A percentile compares a stretch with the other conserved stretches of the same genome.
Evolutionary conservation across 805 yeast genomes (phyloP).

Genomic region (Yueomyces sinensis): DNA sequence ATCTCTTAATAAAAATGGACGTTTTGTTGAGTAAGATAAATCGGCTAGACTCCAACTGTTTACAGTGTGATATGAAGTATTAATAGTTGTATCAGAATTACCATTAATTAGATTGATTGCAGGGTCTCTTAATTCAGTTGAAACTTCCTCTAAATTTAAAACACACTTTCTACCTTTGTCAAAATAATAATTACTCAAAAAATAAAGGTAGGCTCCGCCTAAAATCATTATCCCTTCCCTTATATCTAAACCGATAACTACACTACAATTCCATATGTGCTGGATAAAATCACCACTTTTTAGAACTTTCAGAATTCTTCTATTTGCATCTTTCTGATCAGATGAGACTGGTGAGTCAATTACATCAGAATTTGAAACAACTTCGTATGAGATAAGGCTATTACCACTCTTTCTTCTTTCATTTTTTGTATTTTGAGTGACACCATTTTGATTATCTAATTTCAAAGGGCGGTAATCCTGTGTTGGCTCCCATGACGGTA

Average conservation of each 20-base stretch:
- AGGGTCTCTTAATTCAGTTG: constrained; percentile 48
- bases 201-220: constrained; percentile 51
- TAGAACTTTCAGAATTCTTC: constrained; percentile 59
- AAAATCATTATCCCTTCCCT: constrained; percentile 62
- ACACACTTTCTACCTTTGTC: constrained; percentile 36
- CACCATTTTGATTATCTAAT: background rate
- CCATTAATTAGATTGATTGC: constrained; percentile 53
- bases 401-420: constrained; percentile 1
- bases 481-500: constrained; percentile 38
- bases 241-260: constrained; percentile 64
- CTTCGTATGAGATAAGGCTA: constrained; percentile 27
- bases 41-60: constrained; percentile 48
- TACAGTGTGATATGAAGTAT: constrained; percentile 28
- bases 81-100: constrained; percentile 7
- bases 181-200: constrained; percentile 55
- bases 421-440: constrained; percentile 5
- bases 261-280: constrained; percentile 64
- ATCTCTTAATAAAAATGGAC: constrained; percentile 67
- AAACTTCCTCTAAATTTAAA: constrained; percentile 54
- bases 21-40: constrained; percentile 51
- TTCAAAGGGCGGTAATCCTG: constrained; percentile 3
- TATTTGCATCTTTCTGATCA: constrained; percentile 41
- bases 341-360: constrained; percentile 22
- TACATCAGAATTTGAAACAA: constrained; percentile 30
- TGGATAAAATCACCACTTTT: constrained; percentile 57